phyloP scores from a whole-genome alignment of 2,329 filamentous ascomycete species.

The Bipolaris oryzae region DNA sequence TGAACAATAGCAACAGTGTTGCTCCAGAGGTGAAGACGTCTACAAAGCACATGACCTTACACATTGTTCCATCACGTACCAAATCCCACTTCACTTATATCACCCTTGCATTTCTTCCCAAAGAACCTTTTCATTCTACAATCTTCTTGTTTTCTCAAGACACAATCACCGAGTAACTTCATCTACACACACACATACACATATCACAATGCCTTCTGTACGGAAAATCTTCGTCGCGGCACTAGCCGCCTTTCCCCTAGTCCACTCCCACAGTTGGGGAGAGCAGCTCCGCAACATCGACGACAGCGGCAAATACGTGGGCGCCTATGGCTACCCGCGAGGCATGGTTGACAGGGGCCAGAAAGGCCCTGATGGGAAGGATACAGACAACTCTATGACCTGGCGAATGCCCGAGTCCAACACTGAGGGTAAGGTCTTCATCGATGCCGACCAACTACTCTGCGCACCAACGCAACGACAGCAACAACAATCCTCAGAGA shows the following conservation, averaged over 20 bases:
- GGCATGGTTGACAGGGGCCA: constrained; percentile 66
- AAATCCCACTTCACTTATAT: constrained; percentile 18
- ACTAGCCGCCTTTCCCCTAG: constrained; percentile 27
- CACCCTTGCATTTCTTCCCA: constrained; percentile 1
- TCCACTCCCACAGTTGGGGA: constrained; percentile 74
- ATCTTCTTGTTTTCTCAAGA: not conserved
- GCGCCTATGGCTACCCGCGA: constrained; percentile 74
- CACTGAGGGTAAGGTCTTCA: constrained; percentile 52
- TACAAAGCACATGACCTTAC: constrained; percentile 21
- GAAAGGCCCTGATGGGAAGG: constrained; percentile 52
- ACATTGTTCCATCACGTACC: constrained; percentile 18
- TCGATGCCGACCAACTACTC: constrained; percentile 62
- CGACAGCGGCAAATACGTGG: constrained; percentile 74
- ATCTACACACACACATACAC: constrained; percentile 2
- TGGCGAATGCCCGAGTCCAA: constrained; percentile 57
- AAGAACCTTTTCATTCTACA: constrained; percentile 3
- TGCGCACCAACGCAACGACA: constrained; percentile 69
- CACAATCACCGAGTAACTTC: not conserved
- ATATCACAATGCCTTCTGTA: constrained; percentile 28
- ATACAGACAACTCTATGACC: constrained; percentile 62
- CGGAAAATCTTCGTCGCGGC: constrained; percentile 21
- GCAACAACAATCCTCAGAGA: constrained; percentile 56
- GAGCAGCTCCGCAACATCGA: constrained; percentile 76
- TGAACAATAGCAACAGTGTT: constrained; percentile 40
- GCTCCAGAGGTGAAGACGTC: constrained; percentile 32